phyloP scores from a whole-genome alignment of 2,329 filamentous ascomycete species.

The Pseudogymnoascus sp. region DNA sequence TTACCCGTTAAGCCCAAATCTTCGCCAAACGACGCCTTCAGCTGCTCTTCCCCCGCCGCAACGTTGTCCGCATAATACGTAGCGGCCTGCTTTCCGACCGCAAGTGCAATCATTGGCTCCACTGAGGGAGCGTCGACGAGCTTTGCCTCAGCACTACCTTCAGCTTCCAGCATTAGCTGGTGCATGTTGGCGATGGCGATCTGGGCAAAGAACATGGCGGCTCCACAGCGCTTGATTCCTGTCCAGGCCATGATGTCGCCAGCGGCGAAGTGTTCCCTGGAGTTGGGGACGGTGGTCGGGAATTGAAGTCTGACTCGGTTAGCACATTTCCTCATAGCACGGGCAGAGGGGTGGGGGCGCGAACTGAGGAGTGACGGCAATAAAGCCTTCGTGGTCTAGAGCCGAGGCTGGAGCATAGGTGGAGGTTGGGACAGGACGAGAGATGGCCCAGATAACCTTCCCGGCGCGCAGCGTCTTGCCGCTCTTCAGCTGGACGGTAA shows the following conservation, averaged over 20 bases:
- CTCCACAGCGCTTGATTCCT: slow-evolving; percentile 72
- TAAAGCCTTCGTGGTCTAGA: slow-evolving; percentile 57
- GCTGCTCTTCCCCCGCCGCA: slow-evolving; percentile 52
- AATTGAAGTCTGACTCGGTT: slow-evolving; percentile 45
- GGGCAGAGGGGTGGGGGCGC: slow-evolving; percentile 19
- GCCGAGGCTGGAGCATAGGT: slow-evolving; percentile 51
- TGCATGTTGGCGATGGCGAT: slow-evolving; percentile 60
- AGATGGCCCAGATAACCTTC: slow-evolving; percentile 63
- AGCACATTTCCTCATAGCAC: not conserved
- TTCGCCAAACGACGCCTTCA: slow-evolving; percentile 57
- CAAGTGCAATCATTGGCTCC: slow-evolving; percentile 61
- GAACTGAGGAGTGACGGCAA: slow-evolving; percentile 53
- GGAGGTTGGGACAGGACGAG: slow-evolving; percentile 53
- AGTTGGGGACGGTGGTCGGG: slow-evolving; percentile 45
- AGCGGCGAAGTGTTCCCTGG: slow-evolving; percentile 55
- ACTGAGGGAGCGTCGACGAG: slow-evolving; percentile 46
- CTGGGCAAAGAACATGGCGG: slow-evolving; percentile 67
- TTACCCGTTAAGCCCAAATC: slow-evolving; percentile 51
- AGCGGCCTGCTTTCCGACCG: slow-evolving; percentile 62
- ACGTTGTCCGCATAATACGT: slow-evolving; percentile 53
- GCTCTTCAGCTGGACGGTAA: slow-evolving; percentile 45
- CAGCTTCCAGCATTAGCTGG: slow-evolving; percentile 46
- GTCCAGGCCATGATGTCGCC: slow-evolving; percentile 66
- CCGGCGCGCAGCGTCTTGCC: slow-evolving; percentile 53
- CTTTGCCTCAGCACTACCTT: slow-evolving; percentile 35